Evolutionary conservation across 768 basidiomycete species (phyloP).

Genomic region (Tricholoma saponaceum): DNA sequence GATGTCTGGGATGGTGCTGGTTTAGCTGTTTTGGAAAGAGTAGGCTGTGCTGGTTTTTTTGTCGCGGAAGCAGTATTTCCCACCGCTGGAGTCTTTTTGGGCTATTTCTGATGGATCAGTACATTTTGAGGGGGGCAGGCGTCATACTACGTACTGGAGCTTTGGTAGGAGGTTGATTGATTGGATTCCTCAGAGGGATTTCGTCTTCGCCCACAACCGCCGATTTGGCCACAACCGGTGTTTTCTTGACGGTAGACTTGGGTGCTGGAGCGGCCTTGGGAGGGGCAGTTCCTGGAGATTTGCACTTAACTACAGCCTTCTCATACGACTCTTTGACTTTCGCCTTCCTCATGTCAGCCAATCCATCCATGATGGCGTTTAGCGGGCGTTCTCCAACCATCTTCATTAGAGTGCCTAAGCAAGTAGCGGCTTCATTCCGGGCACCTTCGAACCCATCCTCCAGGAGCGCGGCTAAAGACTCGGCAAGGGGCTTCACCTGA

Average conservation of each 20-base stretch:
- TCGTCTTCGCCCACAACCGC: constrained; percentile 15
- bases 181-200: constrained; percentile 33
- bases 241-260: constrained; percentile 27
- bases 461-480: constrained; percentile 66
- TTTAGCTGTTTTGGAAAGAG: constrained; percentile 40
- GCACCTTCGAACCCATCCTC: constrained; percentile 90
- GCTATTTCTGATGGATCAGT: constrained; percentile 23
- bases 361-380: constrained; percentile 77
- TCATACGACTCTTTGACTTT: constrained; percentile 95
- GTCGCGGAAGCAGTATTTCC: constrained; percentile 30
- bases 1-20: constrained; percentile 43
- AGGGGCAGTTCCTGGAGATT: constrained; percentile 54
- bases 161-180: constrained; percentile 49
- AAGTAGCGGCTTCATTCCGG: constrained; percentile 83
- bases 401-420: constrained; percentile 90
- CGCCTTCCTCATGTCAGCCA: constrained; percentile 82
- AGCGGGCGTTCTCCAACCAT: constrained; percentile 93
- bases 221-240: constrained; percentile 20
- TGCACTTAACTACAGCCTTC: constrained; percentile 89
- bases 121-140: background rate
- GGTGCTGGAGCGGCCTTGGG: constrained; percentile 39
- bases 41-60: constrained; percentile 43
- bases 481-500: constrained; percentile 81
- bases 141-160: constrained; percentile 31
- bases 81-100: constrained; percentile 47